Evolutionary conservation across 768 basidiomycete genomes (phyloP).

Genomic region (Exidia glandulosa): DNA sequence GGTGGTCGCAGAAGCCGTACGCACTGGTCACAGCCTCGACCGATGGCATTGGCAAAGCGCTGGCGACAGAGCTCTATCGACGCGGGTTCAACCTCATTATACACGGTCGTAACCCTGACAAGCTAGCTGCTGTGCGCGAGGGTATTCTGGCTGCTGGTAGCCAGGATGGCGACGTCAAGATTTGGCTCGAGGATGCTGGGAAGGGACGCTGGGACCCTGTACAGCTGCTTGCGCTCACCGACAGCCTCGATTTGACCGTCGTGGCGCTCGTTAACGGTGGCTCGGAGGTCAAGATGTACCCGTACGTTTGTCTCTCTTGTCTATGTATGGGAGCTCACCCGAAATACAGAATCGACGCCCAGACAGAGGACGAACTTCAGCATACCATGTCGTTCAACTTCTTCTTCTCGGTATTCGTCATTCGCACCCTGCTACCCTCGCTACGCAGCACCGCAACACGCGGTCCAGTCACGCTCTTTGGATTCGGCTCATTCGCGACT

Average conservation of each 20-base stretch:
- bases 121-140: background rate
- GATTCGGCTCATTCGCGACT: constrained; percentile 5
- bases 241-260: constrained; percentile 4
- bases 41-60: constrained; percentile 8
- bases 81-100: constrained; percentile 7
- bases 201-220: constrained; percentile 5
- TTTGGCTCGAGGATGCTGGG: background rate
- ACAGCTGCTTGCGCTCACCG: constrained; percentile 1
- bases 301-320: background rate
- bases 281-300: background rate
- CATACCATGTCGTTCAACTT: constrained; percentile 1
- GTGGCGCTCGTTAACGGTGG: constrained; percentile 5
- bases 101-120: constrained; percentile 6
- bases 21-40: constrained; percentile 6
- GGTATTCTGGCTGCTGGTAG: background rate
- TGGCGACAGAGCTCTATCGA: constrained; percentile 5
- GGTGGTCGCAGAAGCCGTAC: background rate
- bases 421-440: constrained; percentile 5
- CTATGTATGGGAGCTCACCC: background rate
- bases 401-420: constrained; percentile 4
- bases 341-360: constrained; percentile 4
- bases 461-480: background rate
- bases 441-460: background rate
- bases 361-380: constrained; percentile 1
- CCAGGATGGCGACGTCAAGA: background rate